Conservation (phyloP, 2,329 filamentous ascomycete genomes). For the Xylaria sp. region DNA sequence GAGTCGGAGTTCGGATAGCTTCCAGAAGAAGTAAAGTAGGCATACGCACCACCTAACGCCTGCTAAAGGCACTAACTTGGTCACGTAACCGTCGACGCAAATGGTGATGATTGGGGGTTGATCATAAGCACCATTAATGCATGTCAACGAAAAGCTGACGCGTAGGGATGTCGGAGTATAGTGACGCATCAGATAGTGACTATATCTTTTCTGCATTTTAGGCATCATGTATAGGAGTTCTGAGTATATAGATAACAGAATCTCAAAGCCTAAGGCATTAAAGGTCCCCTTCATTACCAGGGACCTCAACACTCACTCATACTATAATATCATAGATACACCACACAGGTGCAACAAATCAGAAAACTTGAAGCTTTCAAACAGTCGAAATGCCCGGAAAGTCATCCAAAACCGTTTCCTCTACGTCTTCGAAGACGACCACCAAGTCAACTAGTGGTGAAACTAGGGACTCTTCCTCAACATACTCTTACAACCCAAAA, state of each 20-base stretch:
- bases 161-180: slow-evolving; percentile 12
- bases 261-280: slow-evolving; percentile 12
- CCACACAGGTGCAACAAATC: neutral
- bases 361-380: neutral
- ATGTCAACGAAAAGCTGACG: slow-evolving; percentile 24
- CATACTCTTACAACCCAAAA: slow-evolving; percentile 38
- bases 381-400: slow-evolving; percentile 31
- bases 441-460: slow-evolving; percentile 15
- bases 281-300: slow-evolving; percentile 2
- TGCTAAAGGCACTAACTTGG: slow-evolving; percentile 5
- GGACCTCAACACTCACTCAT: neutral
- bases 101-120: slow-evolving; percentile 16
- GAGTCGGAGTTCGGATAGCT: slow-evolving; percentile 40
- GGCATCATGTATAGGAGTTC: neutral
- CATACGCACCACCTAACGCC: slow-evolving; percentile 1
- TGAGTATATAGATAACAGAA: slow-evolving; percentile 22
- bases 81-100: slow-evolving; percentile 27
- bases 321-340: neutral
- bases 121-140: slow-evolving; percentile 27
- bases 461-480: slow-evolving; percentile 35
- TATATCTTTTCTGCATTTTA: neutral
- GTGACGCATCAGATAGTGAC: slow-evolving; percentile 6
- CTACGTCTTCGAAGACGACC: slow-evolving; percentile 21
- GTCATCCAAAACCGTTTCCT: slow-evolving; percentile 19
- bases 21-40: slow-evolving; percentile 24